phyloP scores from a whole-genome alignment of 257 asterid species.

The Vinca minor region DNA sequence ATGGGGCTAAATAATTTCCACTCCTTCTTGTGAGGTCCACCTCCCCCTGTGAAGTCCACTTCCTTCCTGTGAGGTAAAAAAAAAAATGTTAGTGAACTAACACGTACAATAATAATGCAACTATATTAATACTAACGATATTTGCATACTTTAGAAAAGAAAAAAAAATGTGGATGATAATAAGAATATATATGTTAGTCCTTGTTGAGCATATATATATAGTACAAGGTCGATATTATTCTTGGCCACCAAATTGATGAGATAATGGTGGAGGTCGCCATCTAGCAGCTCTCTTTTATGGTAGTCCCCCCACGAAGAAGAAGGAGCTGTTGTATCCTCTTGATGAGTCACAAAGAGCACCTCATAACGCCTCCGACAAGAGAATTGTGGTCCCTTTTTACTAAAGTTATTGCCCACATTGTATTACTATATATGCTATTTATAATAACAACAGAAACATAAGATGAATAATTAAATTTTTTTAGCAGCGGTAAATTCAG shows the following conservation, averaged over 20 bases:
- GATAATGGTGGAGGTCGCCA: constrained; percentile 51
- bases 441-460: background rate
- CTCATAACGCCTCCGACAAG: constrained; percentile 32
- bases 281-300: constrained; percentile 32
- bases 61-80: no score
- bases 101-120: no score
- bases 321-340: constrained; percentile 16
- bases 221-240: constrained; percentile 5
- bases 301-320: constrained; percentile 50
- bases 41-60: no score
- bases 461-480: background rate
- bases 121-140: no score
- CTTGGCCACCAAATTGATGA: constrained; percentile 14
- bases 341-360: constrained; percentile 26
- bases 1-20: no score
- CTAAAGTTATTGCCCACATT: constrained; percentile 19
- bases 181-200: background rate
- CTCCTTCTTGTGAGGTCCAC: no score
- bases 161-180: no score
- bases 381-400: constrained; percentile 47
- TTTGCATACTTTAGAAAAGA: no score
- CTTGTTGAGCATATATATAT: background rate
- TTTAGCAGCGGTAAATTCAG: no score
- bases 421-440: background rate
- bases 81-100: no score